Percentiles rank a stretch among this genome's conserved stretches.
phyloP scores from a whole-genome alignment of 2,329 filamentous ascomycete species.

The Aspergillus novoparasiticus region DNA sequence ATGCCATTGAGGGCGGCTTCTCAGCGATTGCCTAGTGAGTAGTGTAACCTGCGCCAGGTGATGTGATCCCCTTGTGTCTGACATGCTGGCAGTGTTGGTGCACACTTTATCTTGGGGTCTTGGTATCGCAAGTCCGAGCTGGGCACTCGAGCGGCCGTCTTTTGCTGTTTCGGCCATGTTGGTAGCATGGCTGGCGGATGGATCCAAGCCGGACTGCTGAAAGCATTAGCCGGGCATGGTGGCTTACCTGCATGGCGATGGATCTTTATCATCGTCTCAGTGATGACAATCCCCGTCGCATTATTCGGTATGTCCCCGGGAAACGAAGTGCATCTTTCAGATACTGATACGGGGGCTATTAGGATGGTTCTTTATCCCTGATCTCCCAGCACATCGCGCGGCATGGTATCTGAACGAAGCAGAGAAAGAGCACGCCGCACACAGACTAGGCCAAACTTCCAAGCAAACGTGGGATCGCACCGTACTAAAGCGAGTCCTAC shows the following conservation, averaged over 20 bases:
- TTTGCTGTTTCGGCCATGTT: conserved; percentile 47
- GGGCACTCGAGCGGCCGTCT: conserved; percentile 31
- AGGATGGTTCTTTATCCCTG: conserved; percentile 51
- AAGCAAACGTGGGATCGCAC: conserved; percentile 31
- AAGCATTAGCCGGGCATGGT: conserved; percentile 37
- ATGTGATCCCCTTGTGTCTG: not conserved
- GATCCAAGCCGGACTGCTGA: conserved; percentile 48
- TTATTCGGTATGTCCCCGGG: conserved; percentile 35
- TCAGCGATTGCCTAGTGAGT: conserved; percentile 48
- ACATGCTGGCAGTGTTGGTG: conserved; percentile 37
- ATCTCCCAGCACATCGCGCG: conserved; percentile 44
- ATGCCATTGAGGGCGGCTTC: conserved; percentile 49
- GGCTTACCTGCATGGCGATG: conserved; percentile 47
- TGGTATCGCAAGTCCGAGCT: conserved; percentile 51
- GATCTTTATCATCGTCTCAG: conserved; percentile 49
- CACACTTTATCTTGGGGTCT: conserved; percentile 49
- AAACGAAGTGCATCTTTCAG: too few relatives aligned
- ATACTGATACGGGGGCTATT: not conserved
- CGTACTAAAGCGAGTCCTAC: conserved; percentile 36
- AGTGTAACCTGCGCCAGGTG: not conserved
- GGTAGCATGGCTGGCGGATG: conserved; percentile 50
- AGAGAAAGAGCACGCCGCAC: conserved; percentile 39
- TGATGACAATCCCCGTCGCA: conserved; percentile 47
- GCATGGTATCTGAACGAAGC: conserved; percentile 44
- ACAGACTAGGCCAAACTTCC: conserved; percentile 37